Evolutionary conservation across 192 early-diverging fungal species (phyloP).

Genomic region (Spinellus fusiger): DNA sequence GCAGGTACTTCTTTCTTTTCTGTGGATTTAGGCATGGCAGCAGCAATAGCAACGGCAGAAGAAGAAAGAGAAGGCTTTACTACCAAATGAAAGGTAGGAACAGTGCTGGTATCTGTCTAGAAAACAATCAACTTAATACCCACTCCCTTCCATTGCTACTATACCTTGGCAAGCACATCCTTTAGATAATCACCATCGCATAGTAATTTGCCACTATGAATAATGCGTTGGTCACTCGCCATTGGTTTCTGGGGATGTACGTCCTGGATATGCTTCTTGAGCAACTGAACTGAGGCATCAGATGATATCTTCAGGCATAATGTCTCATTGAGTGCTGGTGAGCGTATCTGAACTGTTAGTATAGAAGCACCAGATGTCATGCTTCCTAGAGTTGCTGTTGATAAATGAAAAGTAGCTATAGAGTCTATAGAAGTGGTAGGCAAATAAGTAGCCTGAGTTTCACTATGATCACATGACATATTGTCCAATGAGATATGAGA

Average conservation of each 20-base stretch:
- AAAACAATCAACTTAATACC: neutral
- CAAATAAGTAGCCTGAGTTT: too few species aligned
- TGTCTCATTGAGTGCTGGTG: constrained; percentile 26
- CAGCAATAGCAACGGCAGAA: neutral
- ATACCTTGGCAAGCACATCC: constrained; percentile 22
- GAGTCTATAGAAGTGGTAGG: neutral
- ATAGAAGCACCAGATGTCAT: neutral
- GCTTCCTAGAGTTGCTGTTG: neutral
- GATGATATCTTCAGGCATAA: neutral
- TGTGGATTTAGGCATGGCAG: neutral
- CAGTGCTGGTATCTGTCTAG: constrained; percentile 8
- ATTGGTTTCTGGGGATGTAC: constrained; percentile 28
- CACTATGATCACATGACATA: too few species aligned
- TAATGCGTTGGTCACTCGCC: constrained; percentile 26
- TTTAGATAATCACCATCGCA: constrained; percentile 14
- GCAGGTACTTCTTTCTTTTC: too few species aligned
- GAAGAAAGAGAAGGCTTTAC: constrained; percentile 25
- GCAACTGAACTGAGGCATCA: constrained; percentile 2
- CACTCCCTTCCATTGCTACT: neutral
- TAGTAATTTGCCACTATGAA: constrained; percentile 28
- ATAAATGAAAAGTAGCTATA: neutral
- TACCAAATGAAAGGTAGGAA: constrained; percentile 32
- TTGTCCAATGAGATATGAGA: too few species aligned
- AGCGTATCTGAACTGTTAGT: constrained; percentile 26
- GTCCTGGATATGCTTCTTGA: constrained; percentile 18